Base-by-base conservation (phyloP, 352 stramenopile genomes). In the Globisporangium irregulare region DNA sequence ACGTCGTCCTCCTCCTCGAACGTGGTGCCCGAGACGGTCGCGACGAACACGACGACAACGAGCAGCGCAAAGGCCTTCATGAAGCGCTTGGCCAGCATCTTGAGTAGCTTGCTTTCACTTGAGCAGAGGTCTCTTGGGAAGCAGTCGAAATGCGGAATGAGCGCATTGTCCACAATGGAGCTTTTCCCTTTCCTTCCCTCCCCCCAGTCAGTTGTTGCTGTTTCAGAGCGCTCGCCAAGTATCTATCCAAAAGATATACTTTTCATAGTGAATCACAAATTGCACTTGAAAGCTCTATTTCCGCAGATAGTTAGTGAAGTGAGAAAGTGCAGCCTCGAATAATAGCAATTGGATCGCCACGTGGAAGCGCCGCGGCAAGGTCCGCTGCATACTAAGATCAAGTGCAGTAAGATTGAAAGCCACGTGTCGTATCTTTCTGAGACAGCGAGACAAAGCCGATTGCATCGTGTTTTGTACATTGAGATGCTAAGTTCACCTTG, bases 1-100 rank as follows among this genome's bases (percentile, higher is more conserved):
- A 98, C 93, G 73, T 94, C 85, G 27, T 97, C 90, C 70, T 97
- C 91, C 73, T 97, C 85, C 64, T 95, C 83, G 62, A 90, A 80
- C 62, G 86, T 81, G 57, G 80, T 69, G 60, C 77, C 82, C 14
- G 62, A 76, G 64, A 38, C 34, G 24, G 25, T 41, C 43, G 62
- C 73, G 46, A 85, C 74, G 55, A 81, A 70, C 38, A 72, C 83
- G 48, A 91, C 70, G 57, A 81, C 76, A 25, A 80, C 69, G 27
- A 91, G 69, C 67, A 91, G 73, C 67, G 77, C 55, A 25, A 91
- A 63, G 54, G 71, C 67, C 58, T 77, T 75, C 34, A 76, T 66
- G 24, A 78, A 73, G 64, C 80, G 78, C 77, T 90, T 93, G 63
- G 87, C 68, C 46, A 89, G 79, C 82, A 91, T 92, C 48, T 66